A percentile compares a stretch with the other conserved stretches of the same genome.
Evolutionary conservation across 768 basidiomycete species (phyloP).

Genomic region (Xerocomus spinulosus): DNA sequence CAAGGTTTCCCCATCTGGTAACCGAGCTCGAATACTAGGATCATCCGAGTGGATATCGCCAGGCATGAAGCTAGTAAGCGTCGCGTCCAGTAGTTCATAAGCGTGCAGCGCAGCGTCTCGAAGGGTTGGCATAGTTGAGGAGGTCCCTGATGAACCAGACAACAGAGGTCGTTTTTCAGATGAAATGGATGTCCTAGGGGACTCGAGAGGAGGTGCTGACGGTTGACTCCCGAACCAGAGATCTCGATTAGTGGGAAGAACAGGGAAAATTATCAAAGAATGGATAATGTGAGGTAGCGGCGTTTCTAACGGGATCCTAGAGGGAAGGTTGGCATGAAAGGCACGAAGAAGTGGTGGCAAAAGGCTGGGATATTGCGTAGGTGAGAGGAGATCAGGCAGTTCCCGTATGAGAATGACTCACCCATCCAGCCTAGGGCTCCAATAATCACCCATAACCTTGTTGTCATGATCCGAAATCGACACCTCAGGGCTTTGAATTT

Average conservation of each 20-base stretch:
- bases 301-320: constrained; percentile 58
- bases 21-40: constrained; percentile 45
- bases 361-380: constrained; percentile 35
- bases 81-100: constrained; percentile 62
- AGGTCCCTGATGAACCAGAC: constrained; percentile 46
- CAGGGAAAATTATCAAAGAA: constrained; percentile 73
- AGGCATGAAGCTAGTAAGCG: constrained; percentile 60
- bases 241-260: constrained; percentile 48
- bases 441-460: constrained; percentile 67
- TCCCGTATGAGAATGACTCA: constrained; percentile 32
- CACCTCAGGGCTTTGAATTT: constrained; percentile 36
- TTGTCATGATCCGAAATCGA: constrained; percentile 13
- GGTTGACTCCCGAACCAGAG: constrained; percentile 56
- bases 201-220: constrained; percentile 34
- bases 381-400: neutral
- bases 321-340: constrained; percentile 61
- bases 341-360: constrained; percentile 67
- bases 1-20: constrained; percentile 45
- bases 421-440: constrained; percentile 72
- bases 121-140: constrained; percentile 25
- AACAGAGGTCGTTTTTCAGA: constrained; percentile 29
- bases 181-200: constrained; percentile 32
- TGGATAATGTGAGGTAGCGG: constrained; percentile 84
- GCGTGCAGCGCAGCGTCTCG: constrained; percentile 58
- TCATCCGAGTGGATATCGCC: constrained; percentile 63